A percentile compares a stretch with the other conserved stretches of the same genome.
Conservation (phyloP, 352 stramenopile species). For the Pythium pectinolyticum region DNA sequence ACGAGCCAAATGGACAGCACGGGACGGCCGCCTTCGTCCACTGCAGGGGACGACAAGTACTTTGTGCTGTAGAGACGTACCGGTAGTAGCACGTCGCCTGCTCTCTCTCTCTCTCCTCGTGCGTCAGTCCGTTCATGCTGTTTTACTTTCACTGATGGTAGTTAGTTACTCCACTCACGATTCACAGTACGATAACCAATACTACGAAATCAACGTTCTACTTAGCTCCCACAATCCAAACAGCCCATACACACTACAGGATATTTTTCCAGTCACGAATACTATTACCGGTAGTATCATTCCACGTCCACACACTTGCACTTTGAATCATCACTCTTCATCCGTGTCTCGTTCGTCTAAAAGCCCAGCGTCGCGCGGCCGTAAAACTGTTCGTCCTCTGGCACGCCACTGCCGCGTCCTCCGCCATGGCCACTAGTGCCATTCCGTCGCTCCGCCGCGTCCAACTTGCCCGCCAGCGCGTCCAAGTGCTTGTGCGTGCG, state of each 20-base stretch:
- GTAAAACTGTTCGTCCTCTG: constrained; percentile 84
- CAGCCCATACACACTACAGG: too few species aligned
- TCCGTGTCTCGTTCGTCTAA: constrained; percentile 31
- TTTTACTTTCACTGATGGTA: too few species aligned
- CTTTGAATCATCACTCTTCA: not conserved
- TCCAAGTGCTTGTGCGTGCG: constrained; percentile 46
- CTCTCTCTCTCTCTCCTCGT: not conserved
- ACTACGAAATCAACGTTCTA: too few species aligned
- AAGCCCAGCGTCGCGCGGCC: constrained; percentile 80
- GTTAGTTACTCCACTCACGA: not conserved
- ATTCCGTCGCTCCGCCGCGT: constrained; percentile 30
- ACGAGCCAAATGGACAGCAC: constrained; percentile 50
- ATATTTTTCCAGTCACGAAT: constrained; percentile 4
- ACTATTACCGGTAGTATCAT: too few species aligned
- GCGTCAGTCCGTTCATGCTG: too few species aligned
- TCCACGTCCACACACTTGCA: constrained; percentile 6
- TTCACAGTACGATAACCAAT: constrained; percentile 3
- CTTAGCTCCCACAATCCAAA: too few species aligned
- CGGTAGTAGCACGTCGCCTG: not conserved
- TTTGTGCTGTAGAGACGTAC: constrained; percentile 65
- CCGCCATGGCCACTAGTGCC: too few species aligned
- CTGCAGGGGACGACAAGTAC: constrained; percentile 72
- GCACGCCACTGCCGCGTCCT: constrained; percentile 29
- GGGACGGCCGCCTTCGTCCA: constrained; percentile 34
- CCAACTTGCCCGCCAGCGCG: constrained; percentile 31